Conservation (phyloP, 1,284 basidiomycete genomes). For the Ustilago lituana region DNA sequence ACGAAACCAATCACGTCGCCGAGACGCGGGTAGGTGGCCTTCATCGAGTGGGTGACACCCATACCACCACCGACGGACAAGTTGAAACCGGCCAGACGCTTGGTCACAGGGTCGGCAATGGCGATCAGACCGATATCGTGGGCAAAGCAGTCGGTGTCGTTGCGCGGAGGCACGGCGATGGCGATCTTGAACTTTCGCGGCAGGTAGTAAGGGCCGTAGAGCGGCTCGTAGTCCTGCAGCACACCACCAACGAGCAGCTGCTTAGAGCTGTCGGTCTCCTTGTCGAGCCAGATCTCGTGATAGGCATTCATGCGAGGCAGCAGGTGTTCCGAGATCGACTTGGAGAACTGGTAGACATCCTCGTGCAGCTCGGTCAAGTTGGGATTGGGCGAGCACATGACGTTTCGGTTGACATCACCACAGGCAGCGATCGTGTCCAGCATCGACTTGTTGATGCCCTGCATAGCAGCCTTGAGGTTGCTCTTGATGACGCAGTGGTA, state of each 20-base stretch:
- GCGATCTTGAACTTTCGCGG: constrained; percentile 98
- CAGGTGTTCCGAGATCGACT: constrained; percentile 83
- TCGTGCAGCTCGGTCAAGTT: constrained; percentile 83
- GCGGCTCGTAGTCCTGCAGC: constrained; percentile 90
- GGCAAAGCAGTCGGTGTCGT: constrained; percentile 94
- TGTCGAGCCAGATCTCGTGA: constrained; percentile 97
- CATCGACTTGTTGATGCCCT: constrained; percentile 89
- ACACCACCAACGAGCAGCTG: constrained; percentile 91
- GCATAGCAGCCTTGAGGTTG: constrained; percentile 94
- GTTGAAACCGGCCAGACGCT: constrained; percentile 69
- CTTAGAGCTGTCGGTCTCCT: constrained; percentile 65
- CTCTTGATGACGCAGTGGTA: constrained; percentile 98
- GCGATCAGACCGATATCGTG: constrained; percentile 97
- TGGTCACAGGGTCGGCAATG: constrained; percentile 74
- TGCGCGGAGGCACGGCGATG: constrained; percentile 93
- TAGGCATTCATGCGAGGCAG: constrained; percentile 92
- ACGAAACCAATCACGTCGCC: constrained; percentile 92
- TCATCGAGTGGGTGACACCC: constrained; percentile 98
- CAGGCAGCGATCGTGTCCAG: constrained; percentile 98
- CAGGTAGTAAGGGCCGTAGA: constrained; percentile 96
- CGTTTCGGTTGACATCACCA: constrained; percentile 95
- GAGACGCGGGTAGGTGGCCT: constrained; percentile 95
- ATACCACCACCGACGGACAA: constrained; percentile 81
- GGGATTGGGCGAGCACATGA: constrained; percentile 91
- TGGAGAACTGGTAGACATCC: constrained; percentile 87